phyloP scores from a whole-genome alignment of 176 grass and related monocot species.

The Zea mays region Zm-B73-REFERENCE-NAM-5.0 NC_050103.1:103442001-103442500 shows the following conservation, averaged over 20 bases:
- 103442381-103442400: conserved; percentile 53
- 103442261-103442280: conserved; percentile 63
- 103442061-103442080: conserved; percentile 71
- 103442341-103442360: conserved; percentile 60
- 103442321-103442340: conserved; percentile 61
- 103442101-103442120: conserved; percentile 72
- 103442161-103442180: conserved; percentile 54
- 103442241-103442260: conserved; percentile 51
- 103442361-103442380: conserved; percentile 81
- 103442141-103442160: conserved; percentile 71
- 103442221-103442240: conserved; percentile 55
- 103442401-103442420: conserved; percentile 18
- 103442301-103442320: conserved; percentile 73
- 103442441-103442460: conserved; percentile 14
- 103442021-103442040: conserved; percentile 51
- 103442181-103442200: conserved; percentile 48
- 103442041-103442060: conserved; percentile 77
- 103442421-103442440: conserved; percentile 33
- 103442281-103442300: conserved; percentile 78
- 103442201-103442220: conserved; percentile 57
- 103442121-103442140: conserved; percentile 46
- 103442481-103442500: conserved; percentile 27
- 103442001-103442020: conserved; percentile 69
- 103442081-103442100: conserved; percentile 54
- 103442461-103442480: not conserved